These are phyloP conservation scores for Fragaria nilgerrensis DNA, from an alignment of 306 rosid species.

Conservation along the genomic window DNA sequence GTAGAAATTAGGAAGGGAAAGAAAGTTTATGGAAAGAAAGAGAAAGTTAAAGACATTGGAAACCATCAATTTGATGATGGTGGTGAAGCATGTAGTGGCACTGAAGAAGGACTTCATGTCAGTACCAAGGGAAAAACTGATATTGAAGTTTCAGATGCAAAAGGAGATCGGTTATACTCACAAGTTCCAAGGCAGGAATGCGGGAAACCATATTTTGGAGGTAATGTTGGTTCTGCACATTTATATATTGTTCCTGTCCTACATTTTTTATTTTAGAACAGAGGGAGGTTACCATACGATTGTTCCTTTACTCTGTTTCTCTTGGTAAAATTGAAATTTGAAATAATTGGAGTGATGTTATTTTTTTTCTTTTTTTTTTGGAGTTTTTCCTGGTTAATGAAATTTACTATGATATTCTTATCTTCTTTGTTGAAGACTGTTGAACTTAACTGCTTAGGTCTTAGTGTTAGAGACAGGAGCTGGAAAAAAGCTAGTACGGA, in stretches of 20 bases:
- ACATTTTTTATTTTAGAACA: not conserved
- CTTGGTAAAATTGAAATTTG: not conserved
- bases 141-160: conserved; percentile 51
- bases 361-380: not conserved
- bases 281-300: not conserved
- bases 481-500: not conserved
- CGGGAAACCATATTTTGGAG: conserved; percentile 66
- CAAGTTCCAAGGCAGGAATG: conserved; percentile 53
- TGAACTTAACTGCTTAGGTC: not conserved
- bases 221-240: conserved; percentile 37
- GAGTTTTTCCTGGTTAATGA: not conserved
- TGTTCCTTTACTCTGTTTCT: not conserved
- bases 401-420: not conserved
- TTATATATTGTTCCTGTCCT: not conserved
- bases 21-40: conserved; percentile 56
- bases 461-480: not conserved
- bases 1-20: conserved; percentile 51
- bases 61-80: conserved; percentile 68
- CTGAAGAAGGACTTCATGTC: conserved; percentile 66
- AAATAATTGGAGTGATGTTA: not conserved
- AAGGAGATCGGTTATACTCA: conserved; percentile 41
- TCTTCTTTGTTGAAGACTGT: not conserved
- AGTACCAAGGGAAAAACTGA: conserved; percentile 54
- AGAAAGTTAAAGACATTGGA: conserved; percentile 44
- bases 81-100: conserved; percentile 85